Conservation (phyloP, 148 eudicot genomes). For the Drosera capensis region DNA sequence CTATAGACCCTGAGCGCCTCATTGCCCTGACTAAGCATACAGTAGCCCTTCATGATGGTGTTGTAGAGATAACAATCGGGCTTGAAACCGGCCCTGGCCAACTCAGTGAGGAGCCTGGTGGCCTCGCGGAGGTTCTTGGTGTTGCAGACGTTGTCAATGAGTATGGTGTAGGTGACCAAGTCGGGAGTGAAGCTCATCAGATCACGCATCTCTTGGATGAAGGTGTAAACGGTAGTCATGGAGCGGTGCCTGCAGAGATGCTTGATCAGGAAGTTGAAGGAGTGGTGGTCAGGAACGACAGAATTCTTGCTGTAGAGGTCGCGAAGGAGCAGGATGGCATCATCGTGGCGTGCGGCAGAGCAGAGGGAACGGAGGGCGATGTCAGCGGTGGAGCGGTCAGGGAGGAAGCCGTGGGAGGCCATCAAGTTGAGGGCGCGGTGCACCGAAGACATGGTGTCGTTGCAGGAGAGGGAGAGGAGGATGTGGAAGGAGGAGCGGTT, state of each 20-base stretch:
- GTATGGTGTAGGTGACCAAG: conserved; percentile 63
- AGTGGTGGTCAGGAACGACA: conserved; percentile 30
- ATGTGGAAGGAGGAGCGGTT: conserved; percentile 47
- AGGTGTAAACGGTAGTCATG: conserved; percentile 28
- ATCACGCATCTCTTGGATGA: conserved; percentile 38
- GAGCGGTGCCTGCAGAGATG: conserved; percentile 31
- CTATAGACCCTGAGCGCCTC: conserved; percentile 59
- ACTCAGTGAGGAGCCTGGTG: conserved; percentile 41
- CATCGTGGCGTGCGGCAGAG: conserved; percentile 19
- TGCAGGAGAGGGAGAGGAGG: conserved; percentile 32
- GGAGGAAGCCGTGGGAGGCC: conserved; percentile 32
- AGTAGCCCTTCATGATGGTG: conserved; percentile 76
- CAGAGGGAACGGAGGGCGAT: conserved; percentile 51
- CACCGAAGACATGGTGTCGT: conserved; percentile 15
- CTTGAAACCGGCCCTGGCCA: conserved; percentile 49
- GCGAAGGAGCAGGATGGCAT: conserved; percentile 38
- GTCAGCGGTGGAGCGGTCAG: conserved; percentile 46
- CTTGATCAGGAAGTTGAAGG: conserved; percentile 59
- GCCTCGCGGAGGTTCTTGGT: conserved; percentile 69
- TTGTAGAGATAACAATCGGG: conserved; percentile 79
- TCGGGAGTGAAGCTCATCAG: conserved; percentile 41
- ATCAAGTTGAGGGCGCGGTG: conserved; percentile 29
- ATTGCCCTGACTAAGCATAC: conserved; percentile 44
- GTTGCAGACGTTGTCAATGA: conserved; percentile 87
- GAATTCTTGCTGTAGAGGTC: conserved; percentile 35